Base-by-base conservation (phyloP, 139 green algal species). In the Ettlia oleoabundans region DNA sequence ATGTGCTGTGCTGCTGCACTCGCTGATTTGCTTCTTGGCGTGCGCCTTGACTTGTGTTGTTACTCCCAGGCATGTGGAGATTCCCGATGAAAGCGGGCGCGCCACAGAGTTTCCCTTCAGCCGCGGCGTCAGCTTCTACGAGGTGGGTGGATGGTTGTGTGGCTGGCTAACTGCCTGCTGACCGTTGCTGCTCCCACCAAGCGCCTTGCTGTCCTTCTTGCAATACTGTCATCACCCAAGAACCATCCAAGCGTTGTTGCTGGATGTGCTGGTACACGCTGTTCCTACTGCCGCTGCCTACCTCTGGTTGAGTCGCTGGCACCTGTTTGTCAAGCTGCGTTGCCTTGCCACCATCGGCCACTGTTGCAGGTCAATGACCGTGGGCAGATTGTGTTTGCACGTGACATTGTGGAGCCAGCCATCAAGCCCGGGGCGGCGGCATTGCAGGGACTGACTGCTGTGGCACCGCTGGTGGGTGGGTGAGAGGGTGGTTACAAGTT, bases 21-120 rank as follows among this genome's bases (percentile, higher is more conserved):
- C 10, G 47, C 47, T 58, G 47, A 15, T 58, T 58, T 58, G 47
- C 47, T 58, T 10, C 47, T 15, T 58, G 47, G 13, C 47, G 13
- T 58, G 47, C 13, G 15, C 47, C 47, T n/a, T n/a, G 47, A 10
- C 47, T 15, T 15, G 19, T 35, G 18, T 28, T 61, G 83, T n/a
- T n/a, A n/a, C n/a, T n/a, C n/a, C n/a, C 88, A 96, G 92, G 93
- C 94, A 97, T 71, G 88, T 94, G 10, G 92, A 97, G 81, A 80
- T 93, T 35, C 10, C 26, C 4, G 73, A 67, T 33, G 51, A 80
- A 26, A 4, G 37, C 24, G 73, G 73, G 40, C 82, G 90, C 15
- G 86, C 90, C 2, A 84, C 89, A 30, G 74, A 91, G 52, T 93
- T 98, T 73, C 94, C 94, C 33, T 97, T 97, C 84, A 94, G 88